A percentile compares a stretch with the other conserved stretches of the same genome.
Evolutionary conservation across 768 basidiomycete genomes (phyloP).

Genomic region (Suillus ampliporus): DNA sequence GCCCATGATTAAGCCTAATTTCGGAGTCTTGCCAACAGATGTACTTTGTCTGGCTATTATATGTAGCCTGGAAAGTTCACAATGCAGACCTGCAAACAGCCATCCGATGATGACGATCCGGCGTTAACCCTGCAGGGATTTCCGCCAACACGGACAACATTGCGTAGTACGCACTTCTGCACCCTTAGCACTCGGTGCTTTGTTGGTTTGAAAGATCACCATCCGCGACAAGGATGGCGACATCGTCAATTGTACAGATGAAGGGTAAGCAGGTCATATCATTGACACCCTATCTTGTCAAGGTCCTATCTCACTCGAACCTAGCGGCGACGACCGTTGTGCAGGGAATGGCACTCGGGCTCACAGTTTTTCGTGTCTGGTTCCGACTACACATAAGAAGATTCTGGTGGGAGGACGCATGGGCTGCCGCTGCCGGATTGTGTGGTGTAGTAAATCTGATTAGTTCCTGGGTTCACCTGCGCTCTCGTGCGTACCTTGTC

Average conservation of each 20-base stretch:
- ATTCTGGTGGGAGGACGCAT: constrained; percentile 38
- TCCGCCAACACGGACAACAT: not conserved
- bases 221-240: not conserved
- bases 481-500: constrained; percentile 18
- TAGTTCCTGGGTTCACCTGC: constrained; percentile 12
- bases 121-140: not conserved
- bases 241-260: not conserved
- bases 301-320: not conserved
- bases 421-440: constrained; percentile 22
- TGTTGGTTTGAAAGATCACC: not conserved
- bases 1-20: too few species aligned
- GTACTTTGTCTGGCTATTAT: not conserved
- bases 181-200: not conserved
- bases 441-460: constrained; percentile 19
- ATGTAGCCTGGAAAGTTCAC: not conserved
- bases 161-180: not conserved
- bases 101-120: not conserved
- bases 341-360: constrained; percentile 23
- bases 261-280: not conserved
- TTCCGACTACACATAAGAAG: constrained; percentile 27
- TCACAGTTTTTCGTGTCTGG: constrained; percentile 34
- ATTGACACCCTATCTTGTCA: not conserved
- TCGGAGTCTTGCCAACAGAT: too few species aligned
- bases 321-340: constrained; percentile 18
- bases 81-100: not conserved